These are phyloP conservation scores for Smittium culicis DNA, from an alignment of 371 early-diverging fungal genomes.

Conservation along the genomic window DNA sequence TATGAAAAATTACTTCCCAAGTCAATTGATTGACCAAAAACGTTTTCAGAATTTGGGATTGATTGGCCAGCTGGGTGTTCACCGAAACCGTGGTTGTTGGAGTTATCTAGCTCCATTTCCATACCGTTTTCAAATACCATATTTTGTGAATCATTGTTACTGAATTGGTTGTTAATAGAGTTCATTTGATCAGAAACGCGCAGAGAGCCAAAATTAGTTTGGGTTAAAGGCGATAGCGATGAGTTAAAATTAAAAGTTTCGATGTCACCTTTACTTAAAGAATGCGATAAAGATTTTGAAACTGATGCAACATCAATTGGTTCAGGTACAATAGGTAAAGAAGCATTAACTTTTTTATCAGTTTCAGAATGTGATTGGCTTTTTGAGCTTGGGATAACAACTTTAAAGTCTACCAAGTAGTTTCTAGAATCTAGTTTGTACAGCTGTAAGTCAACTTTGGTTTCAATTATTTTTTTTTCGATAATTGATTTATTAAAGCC, in stretches of 20 bases:
- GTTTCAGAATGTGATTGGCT: background rate
- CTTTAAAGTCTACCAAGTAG: slow-evolving; percentile 88
- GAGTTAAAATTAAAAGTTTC: background rate
- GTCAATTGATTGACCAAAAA: background rate
- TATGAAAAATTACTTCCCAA: background rate
- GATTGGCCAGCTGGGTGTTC: background rate
- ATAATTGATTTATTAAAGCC: background rate
- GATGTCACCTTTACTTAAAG: background rate
- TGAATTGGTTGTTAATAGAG: background rate
- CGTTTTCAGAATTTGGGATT: background rate
- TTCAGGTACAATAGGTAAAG: background rate
- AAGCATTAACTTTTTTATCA: background rate
- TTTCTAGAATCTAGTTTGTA: slow-evolving; percentile 70
- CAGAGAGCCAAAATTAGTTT: background rate
- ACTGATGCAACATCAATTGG: slow-evolving; percentile 6
- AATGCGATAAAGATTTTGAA: background rate
- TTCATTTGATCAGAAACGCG: background rate
- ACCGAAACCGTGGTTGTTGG: background rate
- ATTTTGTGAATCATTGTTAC: background rate
- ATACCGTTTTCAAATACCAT: background rate
- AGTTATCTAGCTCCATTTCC: background rate
- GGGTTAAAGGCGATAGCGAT: background rate
- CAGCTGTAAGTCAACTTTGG: slow-evolving; percentile 88
- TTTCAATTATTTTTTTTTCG: slow-evolving; percentile 16
- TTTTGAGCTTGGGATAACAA: slow-evolving; percentile 28